Evolutionary conservation across 2,329 filamentous ascomycete species (phyloP).

Genomic region (Zasmidium cellare): DNA sequence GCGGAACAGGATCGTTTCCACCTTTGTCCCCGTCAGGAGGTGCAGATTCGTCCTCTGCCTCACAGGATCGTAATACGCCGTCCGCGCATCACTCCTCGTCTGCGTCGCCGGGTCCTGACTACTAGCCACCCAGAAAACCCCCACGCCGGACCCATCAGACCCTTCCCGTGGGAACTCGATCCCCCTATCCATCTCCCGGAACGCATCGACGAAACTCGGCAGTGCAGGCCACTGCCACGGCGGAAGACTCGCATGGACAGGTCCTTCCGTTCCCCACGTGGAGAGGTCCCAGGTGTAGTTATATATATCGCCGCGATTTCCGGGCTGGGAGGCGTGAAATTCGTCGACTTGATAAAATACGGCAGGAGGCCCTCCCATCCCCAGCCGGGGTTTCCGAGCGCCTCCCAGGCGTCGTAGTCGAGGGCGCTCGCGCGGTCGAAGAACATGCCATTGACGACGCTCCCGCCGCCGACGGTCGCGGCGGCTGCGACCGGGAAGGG

Average conservation of each 20-base stretch:
- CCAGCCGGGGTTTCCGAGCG: conserved; percentile 23
- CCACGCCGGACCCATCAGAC: conserved; percentile 30
- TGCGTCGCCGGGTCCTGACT: conserved; percentile 36
- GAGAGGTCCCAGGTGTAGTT: conserved; percentile 15
- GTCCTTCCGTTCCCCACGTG: conserved; percentile 10
- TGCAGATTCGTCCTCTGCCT: conserved; percentile 31
- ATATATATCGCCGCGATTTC: conserved; percentile 22
- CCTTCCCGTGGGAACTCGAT: conserved; percentile 22
- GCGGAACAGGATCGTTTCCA: not conserved
- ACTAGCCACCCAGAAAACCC: conserved; percentile 39
- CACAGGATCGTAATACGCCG: conserved; percentile 34
- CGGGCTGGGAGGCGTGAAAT: conserved; percentile 5
- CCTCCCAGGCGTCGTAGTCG: conserved; percentile 45
- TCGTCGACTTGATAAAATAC: conserved; percentile 24
- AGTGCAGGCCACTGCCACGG: conserved; percentile 13
- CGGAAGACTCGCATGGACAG: conserved; percentile 12
- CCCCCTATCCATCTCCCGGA: conserved; percentile 6
- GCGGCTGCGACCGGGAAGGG: conserved; percentile 22
- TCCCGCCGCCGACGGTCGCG: conserved; percentile 38
- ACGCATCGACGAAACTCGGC: conserved; percentile 6
- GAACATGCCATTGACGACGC: conserved; percentile 41
- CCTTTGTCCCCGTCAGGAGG: conserved; percentile 8
- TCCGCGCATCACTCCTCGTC: conserved; percentile 37
- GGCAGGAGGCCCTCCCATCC: conserved; percentile 18
- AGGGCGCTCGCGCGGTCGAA: conserved; percentile 38